Evolutionary conservation across 176 grass and related monocot genomes (phyloP).

Genomic region (Hsuehochloa calcarea): DNA sequence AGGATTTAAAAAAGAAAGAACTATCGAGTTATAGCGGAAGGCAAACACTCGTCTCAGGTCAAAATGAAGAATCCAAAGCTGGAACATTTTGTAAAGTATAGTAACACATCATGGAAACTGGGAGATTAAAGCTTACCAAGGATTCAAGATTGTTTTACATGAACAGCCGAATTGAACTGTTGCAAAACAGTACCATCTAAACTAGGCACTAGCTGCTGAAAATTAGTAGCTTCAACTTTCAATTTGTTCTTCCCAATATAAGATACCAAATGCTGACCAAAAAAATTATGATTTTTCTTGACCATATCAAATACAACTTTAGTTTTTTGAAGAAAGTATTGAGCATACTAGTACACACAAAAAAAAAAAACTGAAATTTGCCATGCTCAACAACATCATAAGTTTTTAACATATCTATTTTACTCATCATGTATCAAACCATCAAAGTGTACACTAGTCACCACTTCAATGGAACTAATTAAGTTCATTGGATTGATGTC

Average conservation of each 20-base stretch:
- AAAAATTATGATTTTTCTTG: slow-evolving; percentile 14
- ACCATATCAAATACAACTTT: slow-evolving; percentile 12
- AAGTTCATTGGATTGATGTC: not conserved
- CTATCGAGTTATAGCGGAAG: not conserved
- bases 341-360: not conserved
- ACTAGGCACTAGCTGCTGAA: not conserved
- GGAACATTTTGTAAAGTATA: not conserved
- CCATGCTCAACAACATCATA: not conserved
- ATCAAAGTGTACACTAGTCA: not conserved
- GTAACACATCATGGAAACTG: not conserved
- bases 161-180: not conserved
- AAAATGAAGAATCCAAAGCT: slow-evolving; percentile 16
- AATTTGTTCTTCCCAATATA: not conserved
- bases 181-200: slow-evolving; percentile 9
- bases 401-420: not conserved
- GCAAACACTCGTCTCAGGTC: not conserved
- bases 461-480: not conserved
- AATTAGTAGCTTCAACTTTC: not conserved
- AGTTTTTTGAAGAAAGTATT: slow-evolving; percentile 14
- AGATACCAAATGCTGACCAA: slow-evolving; percentile 1
- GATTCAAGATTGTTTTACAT: slow-evolving; percentile 7
- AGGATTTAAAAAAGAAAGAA: not conserved
- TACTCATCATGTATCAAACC: slow-evolving; percentile 9
- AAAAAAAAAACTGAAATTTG: not conserved
- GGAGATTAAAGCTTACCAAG: slow-evolving; percentile 11